Base-by-base conservation (phyloP, 345 rosid species). In the Mercurialis annua region DNA sequence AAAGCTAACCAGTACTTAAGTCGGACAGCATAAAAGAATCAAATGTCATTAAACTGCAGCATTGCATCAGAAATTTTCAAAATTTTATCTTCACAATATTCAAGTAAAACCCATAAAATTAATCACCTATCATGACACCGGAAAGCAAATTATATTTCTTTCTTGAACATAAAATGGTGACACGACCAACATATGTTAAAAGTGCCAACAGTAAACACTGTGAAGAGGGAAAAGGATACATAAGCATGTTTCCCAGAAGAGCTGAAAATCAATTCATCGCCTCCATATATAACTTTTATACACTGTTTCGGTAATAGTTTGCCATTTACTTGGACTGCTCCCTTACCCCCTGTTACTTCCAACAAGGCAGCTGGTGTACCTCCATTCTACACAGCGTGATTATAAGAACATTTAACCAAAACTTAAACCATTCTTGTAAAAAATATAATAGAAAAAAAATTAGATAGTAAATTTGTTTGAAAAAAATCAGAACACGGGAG, bases 231-330 rank as follows among this genome's bases (percentile, higher is more conserved):
- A 60, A 70, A 94, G 97, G 99, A 94, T 94, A 94, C 99, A 74
- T 95, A 95, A 69, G 99, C 85, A 82, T 95, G 93, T 77, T 84
- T 88, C 51, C 84, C 92, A 6, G 85, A 59, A 44, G 78, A 62
- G 67, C 82, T 82, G 72, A 95, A 95, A 78, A 92, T 75, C 74
- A 95, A 81, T 77, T 95, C 98, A 71, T 95, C 99, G 8, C 99
- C 99, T 73, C 92, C 99, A 33, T 80, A 82, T 36, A 95, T 74
- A 52, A 80, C 69, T 69, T 88, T 75, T 42, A 65, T 68, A 36
- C 81, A 21, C 46, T 74, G 78, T 78, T 86, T 90, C 5, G 77
- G 79, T 74, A 76, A 79, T 59, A 57, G 58, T 81, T 79, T 87
- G 50, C 92, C 96, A 72, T 95, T 95, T 58, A 95, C 96, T 67